A percentile compares a stretch with the other conserved stretches of the same genome.
Evolutionary conservation across 257 asterid genomes (phyloP).

Genomic region (Mitragyna speciosa): DNA sequence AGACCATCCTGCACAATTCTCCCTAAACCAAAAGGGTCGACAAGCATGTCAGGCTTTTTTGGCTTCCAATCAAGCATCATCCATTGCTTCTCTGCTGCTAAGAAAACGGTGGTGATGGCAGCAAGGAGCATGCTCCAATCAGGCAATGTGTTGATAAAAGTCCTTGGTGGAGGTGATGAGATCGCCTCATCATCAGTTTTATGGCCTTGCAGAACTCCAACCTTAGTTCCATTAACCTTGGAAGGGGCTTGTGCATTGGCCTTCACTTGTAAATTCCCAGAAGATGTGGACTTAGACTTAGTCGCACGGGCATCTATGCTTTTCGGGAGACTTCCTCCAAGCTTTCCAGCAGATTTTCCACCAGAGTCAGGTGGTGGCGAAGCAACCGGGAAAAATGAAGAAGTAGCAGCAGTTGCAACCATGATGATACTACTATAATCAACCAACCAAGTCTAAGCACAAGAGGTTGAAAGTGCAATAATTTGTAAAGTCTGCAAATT

Average conservation of each 20-base stretch:
- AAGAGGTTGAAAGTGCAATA: background rate
- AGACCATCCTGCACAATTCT: slow-evolving; percentile 83
- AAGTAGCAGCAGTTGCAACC: slow-evolving; percentile 80
- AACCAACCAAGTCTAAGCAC: background rate
- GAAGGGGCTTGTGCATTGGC: slow-evolving; percentile 88
- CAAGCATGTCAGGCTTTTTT: slow-evolving; percentile 74
- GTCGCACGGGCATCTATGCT: slow-evolving; percentile 60
- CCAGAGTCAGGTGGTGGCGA: slow-evolving; percentile 59
- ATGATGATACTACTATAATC: slow-evolving; percentile 36
- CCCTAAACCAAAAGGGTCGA: slow-evolving; percentile 85
- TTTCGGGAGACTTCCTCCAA: slow-evolving; percentile 56
- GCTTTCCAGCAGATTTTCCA: slow-evolving; percentile 57
- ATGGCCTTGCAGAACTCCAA: slow-evolving; percentile 68
- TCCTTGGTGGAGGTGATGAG: slow-evolving; percentile 77
- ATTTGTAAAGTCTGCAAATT: background rate
- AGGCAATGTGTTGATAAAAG: slow-evolving; percentile 87
- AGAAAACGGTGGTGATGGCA: slow-evolving; percentile 84
- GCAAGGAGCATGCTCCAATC: slow-evolving; percentile 99
- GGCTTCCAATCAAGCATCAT: slow-evolving; percentile 99
- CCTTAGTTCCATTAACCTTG: slow-evolving; percentile 88
- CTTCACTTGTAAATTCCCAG: slow-evolving; percentile 65
- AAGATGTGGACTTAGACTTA: slow-evolving; percentile 60
- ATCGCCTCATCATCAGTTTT: slow-evolving; percentile 58
- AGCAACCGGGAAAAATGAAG: slow-evolving; percentile 65
- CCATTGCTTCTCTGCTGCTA: slow-evolving; percentile 99